Conservation (phyloP, 352 stramenopile species). For the Phytophthora fragariae region DNA sequence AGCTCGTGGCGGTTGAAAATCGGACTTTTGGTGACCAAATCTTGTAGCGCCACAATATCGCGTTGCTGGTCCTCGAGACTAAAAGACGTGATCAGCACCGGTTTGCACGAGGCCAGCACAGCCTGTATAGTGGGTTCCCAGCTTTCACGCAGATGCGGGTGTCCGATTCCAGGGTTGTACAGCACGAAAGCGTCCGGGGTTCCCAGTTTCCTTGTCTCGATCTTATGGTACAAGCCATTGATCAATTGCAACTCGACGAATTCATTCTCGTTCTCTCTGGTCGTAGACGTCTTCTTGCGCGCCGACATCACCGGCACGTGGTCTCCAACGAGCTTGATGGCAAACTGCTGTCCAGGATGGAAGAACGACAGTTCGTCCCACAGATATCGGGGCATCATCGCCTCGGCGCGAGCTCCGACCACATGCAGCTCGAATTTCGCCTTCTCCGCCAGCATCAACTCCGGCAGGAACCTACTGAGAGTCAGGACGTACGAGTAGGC, state of each 20-base stretch:
- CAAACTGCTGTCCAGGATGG: constrained; percentile 40
- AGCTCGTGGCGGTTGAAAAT: constrained; percentile 27
- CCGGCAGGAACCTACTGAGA: constrained; percentile 52
- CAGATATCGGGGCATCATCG: constrained; percentile 75
- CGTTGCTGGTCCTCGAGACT: constrained; percentile 66
- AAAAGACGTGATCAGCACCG: constrained; percentile 73
- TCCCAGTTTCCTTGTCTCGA: constrained; percentile 27
- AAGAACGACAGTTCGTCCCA: constrained; percentile 70
- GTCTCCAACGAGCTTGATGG: constrained; percentile 72
- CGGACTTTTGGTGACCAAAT: constrained; percentile 29
- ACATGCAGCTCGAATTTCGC: constrained; percentile 53
- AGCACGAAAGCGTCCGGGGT: constrained; percentile 67
- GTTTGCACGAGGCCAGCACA: constrained; percentile 53
- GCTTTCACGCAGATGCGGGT: constrained; percentile 50
- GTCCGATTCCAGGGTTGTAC: constrained; percentile 78
- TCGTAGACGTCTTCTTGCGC: constrained; percentile 27
- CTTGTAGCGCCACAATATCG: constrained; percentile 54
- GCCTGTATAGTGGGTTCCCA: constrained; percentile 65
- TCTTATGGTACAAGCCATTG: constrained; percentile 63
- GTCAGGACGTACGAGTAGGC: constrained; percentile 80
- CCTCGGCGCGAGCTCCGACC: constrained; percentile 74
- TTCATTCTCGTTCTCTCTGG: constrained; percentile 18
- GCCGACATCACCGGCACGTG: constrained; percentile 57
- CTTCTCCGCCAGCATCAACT: constrained; percentile 23
- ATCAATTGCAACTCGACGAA: constrained; percentile 53